Conservation (phyloP, 2,329 filamentous ascomycete species). For the Dactylellina sp. region DNA sequence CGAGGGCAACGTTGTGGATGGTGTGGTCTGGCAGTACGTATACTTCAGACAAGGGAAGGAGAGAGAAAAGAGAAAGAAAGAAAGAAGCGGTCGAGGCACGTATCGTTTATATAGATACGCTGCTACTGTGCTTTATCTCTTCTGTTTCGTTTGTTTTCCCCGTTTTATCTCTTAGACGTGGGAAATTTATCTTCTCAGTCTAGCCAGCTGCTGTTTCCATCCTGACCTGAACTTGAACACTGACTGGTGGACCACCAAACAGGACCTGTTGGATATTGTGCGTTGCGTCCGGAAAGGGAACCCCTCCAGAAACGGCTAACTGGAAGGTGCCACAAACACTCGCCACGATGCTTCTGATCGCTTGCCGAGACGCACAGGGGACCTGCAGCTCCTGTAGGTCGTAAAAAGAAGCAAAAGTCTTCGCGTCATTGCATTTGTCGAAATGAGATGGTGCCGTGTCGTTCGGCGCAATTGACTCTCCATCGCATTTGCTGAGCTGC, state of each 20-base stretch:
- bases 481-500: background rate
- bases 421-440: slow-evolving; percentile 41
- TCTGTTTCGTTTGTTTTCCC: too few relatives aligned
- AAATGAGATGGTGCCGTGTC: slow-evolving; percentile 6
- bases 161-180: too few relatives aligned
- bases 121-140: slow-evolving; percentile 4
- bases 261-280: slow-evolving; percentile 27
- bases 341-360: slow-evolving; percentile 47
- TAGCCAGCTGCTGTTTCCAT: background rate
- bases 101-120: slow-evolving; percentile 17
- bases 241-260: background rate
- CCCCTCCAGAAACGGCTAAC: slow-evolving; percentile 22
- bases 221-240: background rate
- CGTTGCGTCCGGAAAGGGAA: slow-evolving; percentile 39
- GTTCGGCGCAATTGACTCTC: background rate
- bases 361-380: slow-evolving; percentile 26
- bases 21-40: too few relatives aligned
- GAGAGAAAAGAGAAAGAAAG: background rate
- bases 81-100: background rate
- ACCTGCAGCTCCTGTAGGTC: slow-evolving; percentile 13
- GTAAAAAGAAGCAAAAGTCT: slow-evolving; percentile 52
- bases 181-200: background rate
- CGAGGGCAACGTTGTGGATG: background rate
- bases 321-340: slow-evolving; percentile 26
- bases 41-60: too few relatives aligned